Evolutionary conservation across 164 flowering plant species (phyloP).

Genomic region (Stephania japonica): DNA sequence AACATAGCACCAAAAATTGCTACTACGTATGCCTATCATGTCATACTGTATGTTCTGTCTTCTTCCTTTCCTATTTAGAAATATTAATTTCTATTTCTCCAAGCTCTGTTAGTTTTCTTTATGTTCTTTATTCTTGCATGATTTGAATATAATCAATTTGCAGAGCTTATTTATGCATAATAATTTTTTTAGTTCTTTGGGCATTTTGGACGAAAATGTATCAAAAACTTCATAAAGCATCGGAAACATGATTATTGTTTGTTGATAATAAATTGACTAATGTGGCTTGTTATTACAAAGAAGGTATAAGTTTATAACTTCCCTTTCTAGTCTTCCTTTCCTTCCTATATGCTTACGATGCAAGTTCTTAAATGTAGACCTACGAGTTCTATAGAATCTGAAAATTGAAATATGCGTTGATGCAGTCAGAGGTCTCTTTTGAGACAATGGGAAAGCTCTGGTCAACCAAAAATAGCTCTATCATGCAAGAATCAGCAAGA

Average conservation of each 20-base stretch:
- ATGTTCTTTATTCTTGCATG: too few relatives aligned
- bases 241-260: background rate
- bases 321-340: background rate
- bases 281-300: background rate
- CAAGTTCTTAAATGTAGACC: background rate
- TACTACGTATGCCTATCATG: too few relatives aligned
- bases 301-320: background rate
- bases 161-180: too few relatives aligned
- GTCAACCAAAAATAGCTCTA: slow-evolving; percentile 87
- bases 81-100: too few relatives aligned
- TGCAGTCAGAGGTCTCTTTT: slow-evolving; percentile 66
- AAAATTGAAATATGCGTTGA: slow-evolving; percentile 5
- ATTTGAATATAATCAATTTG: too few relatives aligned
- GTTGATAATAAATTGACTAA: background rate
- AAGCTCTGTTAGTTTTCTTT: too few relatives aligned
- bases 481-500: slow-evolving; percentile 92
- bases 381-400: background rate
- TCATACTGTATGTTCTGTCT: too few relatives aligned
- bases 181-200: too few relatives aligned
- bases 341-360: background rate
- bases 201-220: background rate
- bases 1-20: too few relatives aligned
- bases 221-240: background rate
- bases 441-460: slow-evolving; percentile 85
- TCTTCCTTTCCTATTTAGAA: too few relatives aligned